Conservation (phyloP, 129 eudicot species). For the Pittosporum tobira region DNA sequence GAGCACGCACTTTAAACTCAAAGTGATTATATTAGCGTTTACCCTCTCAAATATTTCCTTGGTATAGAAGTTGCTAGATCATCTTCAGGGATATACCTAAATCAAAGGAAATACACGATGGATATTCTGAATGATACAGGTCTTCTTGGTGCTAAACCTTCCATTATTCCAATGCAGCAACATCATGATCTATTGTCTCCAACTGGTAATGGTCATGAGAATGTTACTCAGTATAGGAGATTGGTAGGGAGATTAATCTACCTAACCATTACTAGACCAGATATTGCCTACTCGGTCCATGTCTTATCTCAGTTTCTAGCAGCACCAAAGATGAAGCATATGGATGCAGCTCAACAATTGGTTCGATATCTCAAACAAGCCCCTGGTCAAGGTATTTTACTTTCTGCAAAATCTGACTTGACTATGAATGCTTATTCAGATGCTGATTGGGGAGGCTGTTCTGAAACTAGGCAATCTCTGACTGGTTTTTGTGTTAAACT, state of each 20-base stretch:
- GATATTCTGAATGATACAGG: neutral
- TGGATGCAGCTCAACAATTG: neutral
- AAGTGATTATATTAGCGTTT: slow-evolving; percentile 6
- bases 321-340: neutral
- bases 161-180: too few relatives aligned
- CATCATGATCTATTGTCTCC: too few relatives aligned
- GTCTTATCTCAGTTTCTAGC: neutral
- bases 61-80: neutral
- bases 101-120: too few relatives aligned
- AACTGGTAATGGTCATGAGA: neutral
- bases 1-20: neutral
- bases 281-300: neutral
- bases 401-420: too few relatives aligned
- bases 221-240: neutral
- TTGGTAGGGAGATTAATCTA: neutral
- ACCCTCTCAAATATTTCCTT: slow-evolving; percentile 3
- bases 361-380: neutral
- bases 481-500: slow-evolving; percentile 5
- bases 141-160: neutral
- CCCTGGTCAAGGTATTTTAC: slow-evolving; percentile 5
- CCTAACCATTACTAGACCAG: neutral
- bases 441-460: slow-evolving; percentile 12
- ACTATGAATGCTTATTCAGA: too few relatives aligned
- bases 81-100: neutral
- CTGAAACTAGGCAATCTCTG: neutral